These are phyloP conservation scores for Rhizopus microsporus DNA, from an alignment of 371 early-diverging fungal genomes.

Conservation along the genomic window DNA sequence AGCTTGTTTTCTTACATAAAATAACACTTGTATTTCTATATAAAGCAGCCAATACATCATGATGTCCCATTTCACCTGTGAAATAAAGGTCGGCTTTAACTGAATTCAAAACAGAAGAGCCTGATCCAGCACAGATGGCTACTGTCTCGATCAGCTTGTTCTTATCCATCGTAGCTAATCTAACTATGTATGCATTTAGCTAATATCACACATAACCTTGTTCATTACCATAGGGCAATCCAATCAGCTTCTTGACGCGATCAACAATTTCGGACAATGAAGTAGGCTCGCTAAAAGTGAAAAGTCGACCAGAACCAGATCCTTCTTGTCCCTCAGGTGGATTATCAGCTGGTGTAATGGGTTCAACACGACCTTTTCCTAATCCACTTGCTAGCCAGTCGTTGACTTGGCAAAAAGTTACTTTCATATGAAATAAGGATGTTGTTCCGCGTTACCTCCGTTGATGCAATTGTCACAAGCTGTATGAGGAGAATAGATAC, in stretches of 20 bases:
- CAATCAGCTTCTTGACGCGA: conserved; percentile 64
- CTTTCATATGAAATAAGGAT: neutral
- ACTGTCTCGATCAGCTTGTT: conserved; percentile 68
- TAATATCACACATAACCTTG: neutral
- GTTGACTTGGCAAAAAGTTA: conserved; percentile 55
- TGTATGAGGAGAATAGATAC: conserved; percentile 97
- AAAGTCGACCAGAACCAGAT: conserved; percentile 75
- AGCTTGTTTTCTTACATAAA: conserved; percentile 60
- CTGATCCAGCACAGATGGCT: conserved; percentile 96
- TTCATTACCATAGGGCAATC: conserved; percentile 59
- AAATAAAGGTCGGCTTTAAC: conserved; percentile 74
- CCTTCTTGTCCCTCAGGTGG: conserved; percentile 68
- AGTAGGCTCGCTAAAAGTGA: conserved; percentile 63
- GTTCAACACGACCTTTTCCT: conserved; percentile 50
- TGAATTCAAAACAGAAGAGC: conserved; percentile 59
- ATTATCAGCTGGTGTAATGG: conserved; percentile 57
- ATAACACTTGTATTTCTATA: conserved; percentile 82
- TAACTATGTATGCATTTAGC: conserved; percentile 46
- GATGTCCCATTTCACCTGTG: conserved; percentile 97
- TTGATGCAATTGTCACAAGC: conserved; percentile 84
- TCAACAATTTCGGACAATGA: conserved; percentile 59
- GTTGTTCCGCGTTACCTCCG: conserved; percentile 61
- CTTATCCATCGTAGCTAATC: conserved; percentile 68
- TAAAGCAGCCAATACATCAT: conserved; percentile 83
- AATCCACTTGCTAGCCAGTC: conserved; percentile 82